phyloP scores from a whole-genome alignment of 306 rosid genomes.

The Dalbergia cultrata region DNA sequence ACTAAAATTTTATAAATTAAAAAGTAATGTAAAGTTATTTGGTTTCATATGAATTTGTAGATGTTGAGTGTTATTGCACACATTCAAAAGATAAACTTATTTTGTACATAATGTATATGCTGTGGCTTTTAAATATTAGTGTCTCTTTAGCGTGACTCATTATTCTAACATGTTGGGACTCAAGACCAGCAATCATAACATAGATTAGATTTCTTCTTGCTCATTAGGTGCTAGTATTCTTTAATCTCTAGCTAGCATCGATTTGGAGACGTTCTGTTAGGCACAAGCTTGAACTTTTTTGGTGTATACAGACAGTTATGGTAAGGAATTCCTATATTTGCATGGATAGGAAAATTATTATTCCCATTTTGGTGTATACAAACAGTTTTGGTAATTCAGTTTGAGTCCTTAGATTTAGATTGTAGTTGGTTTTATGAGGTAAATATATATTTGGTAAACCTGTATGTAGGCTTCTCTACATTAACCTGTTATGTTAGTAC shows the following conservation, averaged over 20 bases:
- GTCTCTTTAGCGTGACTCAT: slow-evolving; percentile 33
- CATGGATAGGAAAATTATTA: no score
- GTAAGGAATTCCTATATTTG: no score
- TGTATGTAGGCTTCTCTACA: no score
- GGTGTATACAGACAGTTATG: no score
- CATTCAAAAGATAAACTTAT: background rate
- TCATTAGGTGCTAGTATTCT: slow-evolving; percentile 22
- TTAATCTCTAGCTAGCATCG: background rate
- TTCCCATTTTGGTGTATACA: no score
- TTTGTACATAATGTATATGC: background rate
- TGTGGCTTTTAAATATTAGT: slow-evolving; percentile 29
- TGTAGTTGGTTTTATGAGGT: no score
- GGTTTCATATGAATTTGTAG: slow-evolving; percentile 9
- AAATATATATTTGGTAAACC: no score
- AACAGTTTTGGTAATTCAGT: no score
- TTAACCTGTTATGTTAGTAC: no score
- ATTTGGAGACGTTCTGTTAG: background rate
- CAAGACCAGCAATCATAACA: slow-evolving; percentile 30
- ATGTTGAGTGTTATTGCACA: slow-evolving; percentile 28
- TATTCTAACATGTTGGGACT: slow-evolving; percentile 35
- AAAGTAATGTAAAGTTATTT: background rate
- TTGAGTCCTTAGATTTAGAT: no score
- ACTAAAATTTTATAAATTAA: background rate
- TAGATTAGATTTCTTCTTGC: slow-evolving; percentile 10
- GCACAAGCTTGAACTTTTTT: background rate